A percentile compares a stretch with the other conserved stretches of the same genome.
phyloP scores from a whole-genome alignment of 2,329 filamentous ascomycete genomes.

The Sporothrix protearum region DNA sequence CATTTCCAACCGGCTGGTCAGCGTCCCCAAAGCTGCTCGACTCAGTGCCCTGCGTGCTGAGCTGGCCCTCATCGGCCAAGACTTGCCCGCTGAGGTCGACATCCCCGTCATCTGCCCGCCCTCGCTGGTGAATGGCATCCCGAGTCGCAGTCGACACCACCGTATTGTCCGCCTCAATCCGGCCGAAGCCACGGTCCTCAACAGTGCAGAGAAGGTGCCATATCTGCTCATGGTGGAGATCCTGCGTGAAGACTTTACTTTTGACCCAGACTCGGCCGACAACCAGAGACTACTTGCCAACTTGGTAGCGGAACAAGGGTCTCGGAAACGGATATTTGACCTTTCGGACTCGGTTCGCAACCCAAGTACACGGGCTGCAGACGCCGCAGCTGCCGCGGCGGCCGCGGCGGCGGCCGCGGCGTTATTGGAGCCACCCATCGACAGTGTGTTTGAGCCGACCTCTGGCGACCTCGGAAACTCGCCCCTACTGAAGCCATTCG shows the following conservation, averaged over 20 bases:
- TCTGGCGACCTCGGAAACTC: slow-evolving; percentile 75
- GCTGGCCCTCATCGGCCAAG: slow-evolving; percentile 73
- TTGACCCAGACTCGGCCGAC: slow-evolving; percentile 69
- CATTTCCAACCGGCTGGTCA: slow-evolving; percentile 78
- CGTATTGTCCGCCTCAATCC: slow-evolving; percentile 80
- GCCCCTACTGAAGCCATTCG: slow-evolving; percentile 59
- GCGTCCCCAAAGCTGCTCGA: slow-evolving; percentile 75
- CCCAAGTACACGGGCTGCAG: slow-evolving; percentile 19
- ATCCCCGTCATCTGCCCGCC: slow-evolving; percentile 79
- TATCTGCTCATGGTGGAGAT: slow-evolving; percentile 84
- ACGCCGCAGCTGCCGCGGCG: slow-evolving; percentile 19
- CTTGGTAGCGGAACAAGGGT: slow-evolving; percentile 55
- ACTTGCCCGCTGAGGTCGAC: slow-evolving; percentile 78
- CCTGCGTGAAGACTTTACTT: slow-evolving; percentile 75
- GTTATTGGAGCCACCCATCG: slow-evolving; percentile 47
- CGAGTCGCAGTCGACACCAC: slow-evolving; percentile 73
- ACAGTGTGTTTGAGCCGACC: slow-evolving; percentile 81
- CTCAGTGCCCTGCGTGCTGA: slow-evolving; percentile 78
- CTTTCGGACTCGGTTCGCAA: slow-evolving; percentile 62
- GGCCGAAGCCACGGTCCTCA: slow-evolving; percentile 77
- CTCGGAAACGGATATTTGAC: slow-evolving; percentile 62
- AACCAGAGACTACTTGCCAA: slow-evolving; percentile 63
- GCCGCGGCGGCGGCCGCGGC: slow-evolving; percentile 38
- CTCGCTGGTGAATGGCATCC: slow-evolving; percentile 67
- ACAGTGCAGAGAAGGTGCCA: slow-evolving; percentile 82